A percentile compares a stretch with the other conserved stretches of the same genome.
These are phyloP conservation scores for Dactylis glomerata DNA, from an alignment of 176 grass and related monocot genomes.

Conservation along the genomic window DNA sequence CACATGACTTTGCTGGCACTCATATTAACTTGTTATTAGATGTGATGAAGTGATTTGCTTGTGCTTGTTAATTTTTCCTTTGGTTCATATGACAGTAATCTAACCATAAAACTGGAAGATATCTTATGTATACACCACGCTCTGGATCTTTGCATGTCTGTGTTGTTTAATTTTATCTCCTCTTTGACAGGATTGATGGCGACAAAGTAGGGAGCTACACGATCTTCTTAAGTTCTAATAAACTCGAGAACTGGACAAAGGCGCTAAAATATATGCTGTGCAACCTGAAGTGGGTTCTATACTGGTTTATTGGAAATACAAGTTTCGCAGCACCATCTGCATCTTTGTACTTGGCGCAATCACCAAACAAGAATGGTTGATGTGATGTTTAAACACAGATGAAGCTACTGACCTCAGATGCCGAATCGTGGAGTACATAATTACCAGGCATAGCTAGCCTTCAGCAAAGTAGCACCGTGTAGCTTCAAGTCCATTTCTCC, in stretches of 20 bases:
- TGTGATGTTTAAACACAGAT: not conserved
- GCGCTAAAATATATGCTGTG: constrained; percentile 91
- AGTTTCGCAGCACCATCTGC: constrained; percentile 53
- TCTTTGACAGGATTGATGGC: constrained; percentile 82
- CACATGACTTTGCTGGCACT: too few species aligned
- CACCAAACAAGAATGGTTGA: constrained; percentile 35
- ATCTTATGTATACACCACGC: not conserved
- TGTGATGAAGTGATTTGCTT: not conserved
- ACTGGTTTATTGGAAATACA: constrained; percentile 90
- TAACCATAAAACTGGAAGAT: not conserved
- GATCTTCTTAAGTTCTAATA: constrained; percentile 91
- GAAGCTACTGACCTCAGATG: not conserved
- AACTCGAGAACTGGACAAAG: constrained; percentile 88
- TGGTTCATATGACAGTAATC: not conserved
- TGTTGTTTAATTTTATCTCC: constrained; percentile 10
- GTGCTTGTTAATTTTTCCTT: not conserved
- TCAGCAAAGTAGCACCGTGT: not conserved
- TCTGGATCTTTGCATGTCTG: too few species aligned
- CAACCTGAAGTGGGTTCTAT: constrained; percentile 95
- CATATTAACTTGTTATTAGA: not conserved
- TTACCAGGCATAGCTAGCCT: not conserved
- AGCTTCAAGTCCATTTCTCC: too few species aligned
- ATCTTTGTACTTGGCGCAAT: constrained; percentile 22
- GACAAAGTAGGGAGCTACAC: constrained; percentile 92
- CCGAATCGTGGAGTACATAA: not conserved